Percentiles rank a stretch among this genome's conserved stretches.
Evolutionary conservation across 2,329 filamentous ascomycete species (phyloP).

Genomic region (Calonectria montana): DNA sequence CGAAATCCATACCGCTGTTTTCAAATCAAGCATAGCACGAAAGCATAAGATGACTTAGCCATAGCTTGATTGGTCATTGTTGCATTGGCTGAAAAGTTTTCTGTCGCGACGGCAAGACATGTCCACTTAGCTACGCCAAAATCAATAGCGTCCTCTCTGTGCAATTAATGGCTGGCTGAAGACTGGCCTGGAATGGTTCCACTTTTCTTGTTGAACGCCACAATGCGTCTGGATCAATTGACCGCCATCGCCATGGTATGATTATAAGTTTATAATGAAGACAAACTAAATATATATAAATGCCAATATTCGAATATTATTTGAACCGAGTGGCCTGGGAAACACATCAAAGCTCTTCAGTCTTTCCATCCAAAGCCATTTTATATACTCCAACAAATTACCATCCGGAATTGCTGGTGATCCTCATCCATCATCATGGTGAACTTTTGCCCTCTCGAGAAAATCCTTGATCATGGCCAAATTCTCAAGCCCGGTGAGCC

Average conservation of each 20-base stretch:
- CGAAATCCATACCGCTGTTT: neutral
- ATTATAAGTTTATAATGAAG: neutral
- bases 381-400: neutral
- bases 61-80: neutral
- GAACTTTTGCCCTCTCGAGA: neutral
- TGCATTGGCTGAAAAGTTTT: neutral
- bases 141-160: too few species aligned
- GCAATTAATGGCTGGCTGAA: neutral
- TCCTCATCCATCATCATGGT: neutral
- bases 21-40: neutral
- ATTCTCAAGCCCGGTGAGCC: neutral
- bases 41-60: neutral
- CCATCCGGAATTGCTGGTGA: neutral
- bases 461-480: neutral
- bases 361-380: neutral
- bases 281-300: neutral
- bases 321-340: neutral
- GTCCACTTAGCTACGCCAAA: neutral
- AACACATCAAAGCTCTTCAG: neutral
- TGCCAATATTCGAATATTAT: neutral
- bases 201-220: neutral
- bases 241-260: neutral
- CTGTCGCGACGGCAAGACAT: neutral
- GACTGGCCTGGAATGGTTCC: neutral
- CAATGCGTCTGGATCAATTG: neutral